A percentile compares a stretch with the other conserved stretches of the same genome.
Conservation (phyloP, 148 eudicot species). For the Vaccinium corymbosum region DNA sequence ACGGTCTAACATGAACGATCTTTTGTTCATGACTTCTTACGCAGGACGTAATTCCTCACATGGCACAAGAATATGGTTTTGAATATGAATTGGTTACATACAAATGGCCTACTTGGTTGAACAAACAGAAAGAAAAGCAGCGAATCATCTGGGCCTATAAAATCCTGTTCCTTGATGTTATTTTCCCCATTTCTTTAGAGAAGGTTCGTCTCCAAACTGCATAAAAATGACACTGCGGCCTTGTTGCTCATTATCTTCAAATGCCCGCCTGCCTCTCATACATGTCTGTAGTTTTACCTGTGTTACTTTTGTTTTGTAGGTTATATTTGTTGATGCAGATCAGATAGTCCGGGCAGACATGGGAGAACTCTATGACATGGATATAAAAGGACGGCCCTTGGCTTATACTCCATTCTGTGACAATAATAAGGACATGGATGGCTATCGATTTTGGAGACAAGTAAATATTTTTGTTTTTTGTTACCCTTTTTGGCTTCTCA, state of each 20-base stretch:
- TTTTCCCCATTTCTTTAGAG: constrained; percentile 87
- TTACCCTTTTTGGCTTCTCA: not conserved
- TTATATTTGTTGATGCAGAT: constrained; percentile 98
- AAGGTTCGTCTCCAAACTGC: constrained; percentile 43
- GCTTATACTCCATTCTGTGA: constrained; percentile 98
- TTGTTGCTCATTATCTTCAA: constrained; percentile 8
- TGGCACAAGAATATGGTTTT: constrained; percentile 92
- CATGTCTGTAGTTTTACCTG: not conserved
- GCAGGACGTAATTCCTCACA: constrained; percentile 94
- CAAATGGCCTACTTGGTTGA: constrained; percentile 98
- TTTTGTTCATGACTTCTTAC: not conserved
- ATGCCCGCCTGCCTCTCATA: not conserved
- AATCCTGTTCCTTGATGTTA: constrained; percentile 94
- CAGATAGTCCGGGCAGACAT: constrained; percentile 90
- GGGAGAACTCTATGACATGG: constrained; percentile 99
- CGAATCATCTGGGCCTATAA: constrained; percentile 97
- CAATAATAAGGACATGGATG: constrained; percentile 97
- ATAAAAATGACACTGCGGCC: not conserved
- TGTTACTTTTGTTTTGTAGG: constrained; percentile 46
- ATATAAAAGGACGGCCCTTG: constrained; percentile 82
- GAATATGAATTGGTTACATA: constrained; percentile 88
- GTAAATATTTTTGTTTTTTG: constrained; percentile 33
- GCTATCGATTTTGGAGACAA: constrained; percentile 94
- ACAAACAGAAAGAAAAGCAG: constrained; percentile 92
- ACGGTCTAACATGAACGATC: not conserved